Conservation (phyloP, 768 basidiomycete species). For the Amanita jacksonii region DNA sequence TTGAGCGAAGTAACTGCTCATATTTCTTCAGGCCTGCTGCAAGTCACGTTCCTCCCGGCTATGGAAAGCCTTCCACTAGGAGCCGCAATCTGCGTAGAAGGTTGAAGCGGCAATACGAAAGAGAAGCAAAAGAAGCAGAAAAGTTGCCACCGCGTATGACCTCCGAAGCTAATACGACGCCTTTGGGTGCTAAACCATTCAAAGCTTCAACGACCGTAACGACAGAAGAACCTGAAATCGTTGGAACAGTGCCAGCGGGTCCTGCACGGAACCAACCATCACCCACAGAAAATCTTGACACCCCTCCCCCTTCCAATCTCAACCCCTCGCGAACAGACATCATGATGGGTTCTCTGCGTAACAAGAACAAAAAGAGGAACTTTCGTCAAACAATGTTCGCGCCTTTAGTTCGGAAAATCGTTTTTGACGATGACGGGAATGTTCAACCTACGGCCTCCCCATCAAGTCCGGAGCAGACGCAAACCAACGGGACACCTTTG, state of each 20-base stretch:
- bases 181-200: conserved; percentile 22
- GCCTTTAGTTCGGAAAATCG: conserved; percentile 39
- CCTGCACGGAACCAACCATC: too few species aligned
- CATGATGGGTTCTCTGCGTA: conserved; percentile 48
- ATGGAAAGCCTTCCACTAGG: conserved; percentile 48
- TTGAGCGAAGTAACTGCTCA: too few species aligned
- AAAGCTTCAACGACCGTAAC: background rate
- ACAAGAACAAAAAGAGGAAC: conserved; percentile 69
- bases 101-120: conserved; percentile 26
- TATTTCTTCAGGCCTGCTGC: background rate
- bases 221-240: background rate
- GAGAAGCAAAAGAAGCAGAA: conserved; percentile 7
- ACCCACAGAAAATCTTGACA: background rate
- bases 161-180: conserved; percentile 36
- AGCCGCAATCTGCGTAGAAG: conserved; percentile 49
- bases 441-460: background rate
- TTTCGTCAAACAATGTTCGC: conserved; percentile 44
- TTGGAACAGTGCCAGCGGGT: too few species aligned
- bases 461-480: too few species aligned
- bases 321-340: conserved; percentile 15
- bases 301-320: conserved; percentile 8
- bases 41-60: conserved; percentile 41
- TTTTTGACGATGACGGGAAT: conserved; percentile 27
- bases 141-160: conserved; percentile 18
- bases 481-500: too few species aligned